Evolutionary conservation across 2,329 filamentous ascomycete genomes (phyloP), one percentile per base, ranked within the genome.

Genomic region (Lizonia empirigonia): DNA sequence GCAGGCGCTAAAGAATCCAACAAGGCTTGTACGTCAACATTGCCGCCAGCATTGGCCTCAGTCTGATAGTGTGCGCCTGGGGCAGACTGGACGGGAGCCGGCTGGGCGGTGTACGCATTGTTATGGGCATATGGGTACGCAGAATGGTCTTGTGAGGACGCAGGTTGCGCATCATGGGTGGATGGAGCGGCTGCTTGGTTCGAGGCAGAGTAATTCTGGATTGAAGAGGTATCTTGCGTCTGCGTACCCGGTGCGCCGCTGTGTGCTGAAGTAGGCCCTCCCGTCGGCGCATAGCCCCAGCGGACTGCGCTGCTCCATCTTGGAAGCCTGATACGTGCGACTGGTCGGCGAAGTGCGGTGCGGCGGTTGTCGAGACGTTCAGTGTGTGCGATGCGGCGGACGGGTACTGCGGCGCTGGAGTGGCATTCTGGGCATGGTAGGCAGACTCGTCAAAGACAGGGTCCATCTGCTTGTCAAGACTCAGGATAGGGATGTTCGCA

Each of bases 391-490:
- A 63, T 44, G 70, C 68, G 48, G 67, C 69, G 16, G 44, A 48
- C 58, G 63, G 62, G 57, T 64, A 70, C 58, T 63, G 71, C 34
- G 63, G 62, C 23, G 68, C 55, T n/a, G 67, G 66, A 52, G 62
- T 44, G 34, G 48, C 46, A 57, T 53, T 53, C 47, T 67, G 70
- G 65, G 77, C 82, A 77, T 84, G 83, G 56, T 80, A 81, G 45
- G 84, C 79, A 48, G 84, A 84, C 70, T 87, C 85, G 74, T 87
- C 86, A 78, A 88, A 87, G 62, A 82, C 76, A 46, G 85, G 84
- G 74, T 90, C 86, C 82, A 85, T 89, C 75, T 88, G 85, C 69
- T 86, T 85, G 68, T 85, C 81, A 66, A 89, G 57, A 20, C 41
- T 47, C 78, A 46, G 59, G 46, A 90, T 82, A 50, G 86, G 85